Conservation (phyloP, 495 filamentous ascomycete genomes). For the Penicillium arizonense region DNA sequence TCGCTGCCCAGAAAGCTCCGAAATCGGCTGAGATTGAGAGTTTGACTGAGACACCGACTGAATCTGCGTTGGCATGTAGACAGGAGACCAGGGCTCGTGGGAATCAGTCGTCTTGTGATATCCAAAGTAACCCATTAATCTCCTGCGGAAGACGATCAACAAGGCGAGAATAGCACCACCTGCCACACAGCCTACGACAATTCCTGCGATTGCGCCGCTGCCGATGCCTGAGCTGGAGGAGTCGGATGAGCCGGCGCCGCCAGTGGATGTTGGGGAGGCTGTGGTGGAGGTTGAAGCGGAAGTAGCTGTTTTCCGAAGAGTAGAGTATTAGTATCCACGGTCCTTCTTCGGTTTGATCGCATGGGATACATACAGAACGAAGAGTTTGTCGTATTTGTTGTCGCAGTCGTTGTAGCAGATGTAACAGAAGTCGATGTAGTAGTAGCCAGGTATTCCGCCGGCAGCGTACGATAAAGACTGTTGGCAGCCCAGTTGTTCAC, state of each 20-base stretch:
- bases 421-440: conserved; percentile 1
- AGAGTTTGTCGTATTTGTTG: background rate
- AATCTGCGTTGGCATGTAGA: conserved; percentile 1
- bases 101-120: background rate
- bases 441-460: conserved; percentile 5
- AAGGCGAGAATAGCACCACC: background rate
- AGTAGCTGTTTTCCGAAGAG: background rate
- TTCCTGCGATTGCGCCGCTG: conserved; percentile 11
- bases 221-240: conserved; percentile 1
- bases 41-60: conserved; percentile 1
- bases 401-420: background rate
- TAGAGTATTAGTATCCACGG: background rate
- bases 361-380: conserved; percentile 1
- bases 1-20: conserved; percentile 4
- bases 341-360: no score
- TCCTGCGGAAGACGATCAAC: conserved; percentile 9
- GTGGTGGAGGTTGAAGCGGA: background rate
- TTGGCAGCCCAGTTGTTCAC: conserved; percentile 11
- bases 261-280: background rate
- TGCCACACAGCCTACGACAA: conserved; percentile 9
- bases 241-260: background rate
- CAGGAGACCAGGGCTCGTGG: conserved; percentile 4
- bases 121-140: background rate
- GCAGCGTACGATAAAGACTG: conserved; percentile 11
- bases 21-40: conserved; percentile 1